A percentile compares a stretch with the other conserved stretches of the same genome.
Evolutionary conservation across 495 filamentous ascomycete species (phyloP).

Genomic region (Talaromyces stipitatus): DNA sequence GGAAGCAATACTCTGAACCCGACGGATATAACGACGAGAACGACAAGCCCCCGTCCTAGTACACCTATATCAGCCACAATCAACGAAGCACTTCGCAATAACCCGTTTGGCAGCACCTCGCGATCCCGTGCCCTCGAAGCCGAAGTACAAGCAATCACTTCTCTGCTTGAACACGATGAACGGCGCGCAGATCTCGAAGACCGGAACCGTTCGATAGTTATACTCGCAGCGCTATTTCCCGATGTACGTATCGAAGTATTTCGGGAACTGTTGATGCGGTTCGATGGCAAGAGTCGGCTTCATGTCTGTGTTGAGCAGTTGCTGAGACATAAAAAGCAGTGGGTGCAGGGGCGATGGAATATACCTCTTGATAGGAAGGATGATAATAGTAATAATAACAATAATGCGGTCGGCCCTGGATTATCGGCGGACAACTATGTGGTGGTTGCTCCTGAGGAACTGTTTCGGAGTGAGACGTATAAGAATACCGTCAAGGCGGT

Average conservation of each 20-base stretch:
- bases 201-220: conserved; percentile 66
- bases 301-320: conserved; percentile 81
- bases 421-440: not conserved
- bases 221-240: conserved; percentile 72
- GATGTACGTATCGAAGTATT: conserved; percentile 87
- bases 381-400: conserved; percentile 9
- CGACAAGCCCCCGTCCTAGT: conserved; percentile 8
- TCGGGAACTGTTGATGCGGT: conserved; percentile 73
- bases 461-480: conserved; percentile 67
- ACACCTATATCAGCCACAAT: conserved; percentile 23
- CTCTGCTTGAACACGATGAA: conserved; percentile 16
- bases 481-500: conserved; percentile 56
- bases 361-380: conserved; percentile 26
- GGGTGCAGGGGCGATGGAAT: conserved; percentile 69
- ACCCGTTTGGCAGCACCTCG: conserved; percentile 33
- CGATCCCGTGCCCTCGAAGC: conserved; percentile 22
- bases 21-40: not conserved
- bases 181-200: conserved; percentile 45
- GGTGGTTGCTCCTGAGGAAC: conserved; percentile 57
- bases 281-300: conserved; percentile 74
- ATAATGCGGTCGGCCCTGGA: conserved; percentile 3
- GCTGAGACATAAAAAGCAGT: conserved; percentile 65
- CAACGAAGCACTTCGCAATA: conserved; percentile 34
- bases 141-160: conserved; percentile 4
- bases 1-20: not conserved